A percentile compares a stretch with the other conserved stretches of the same genome.
Evolutionary conservation across 1,284 basidiomycete genomes (phyloP).

Genomic region (Boletus semigastroideus): DNA sequence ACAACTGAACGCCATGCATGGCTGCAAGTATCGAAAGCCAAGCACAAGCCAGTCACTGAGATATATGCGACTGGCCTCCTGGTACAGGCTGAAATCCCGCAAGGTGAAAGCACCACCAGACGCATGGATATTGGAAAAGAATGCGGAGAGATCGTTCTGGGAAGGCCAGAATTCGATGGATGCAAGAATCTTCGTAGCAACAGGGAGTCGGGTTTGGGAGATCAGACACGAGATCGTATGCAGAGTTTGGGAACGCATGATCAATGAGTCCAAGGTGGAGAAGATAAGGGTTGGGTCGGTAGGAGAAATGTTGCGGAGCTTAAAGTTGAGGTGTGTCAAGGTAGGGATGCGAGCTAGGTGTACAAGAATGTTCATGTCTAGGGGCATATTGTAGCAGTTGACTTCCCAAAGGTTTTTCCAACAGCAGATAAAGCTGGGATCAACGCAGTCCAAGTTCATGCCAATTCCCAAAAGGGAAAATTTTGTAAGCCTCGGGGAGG

Average conservation of each 20-base stretch:
- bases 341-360: no score
- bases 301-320: no score
- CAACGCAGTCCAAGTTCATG: no score
- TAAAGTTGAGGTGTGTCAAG: no score
- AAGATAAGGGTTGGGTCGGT: no score
- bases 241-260: background rate
- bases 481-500: no score
- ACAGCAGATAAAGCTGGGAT: no score
- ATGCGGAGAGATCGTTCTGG: background rate
- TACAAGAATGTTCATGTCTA: no score
- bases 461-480: no score
- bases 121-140: background rate
- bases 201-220: background rate
- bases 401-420: no score
- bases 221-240: background rate
- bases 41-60: background rate
- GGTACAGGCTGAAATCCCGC: background rate
- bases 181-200: background rate
- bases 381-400: no score
- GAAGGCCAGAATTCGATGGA: background rate
- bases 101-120: background rate
- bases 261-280: background rate
- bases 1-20: background rate
- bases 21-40: background rate
- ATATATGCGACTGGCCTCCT: background rate